These are phyloP conservation scores for Microbotryum scabiosae DNA, from an alignment of 1,284 basidiomycete species.

Conservation along the genomic window DNA sequence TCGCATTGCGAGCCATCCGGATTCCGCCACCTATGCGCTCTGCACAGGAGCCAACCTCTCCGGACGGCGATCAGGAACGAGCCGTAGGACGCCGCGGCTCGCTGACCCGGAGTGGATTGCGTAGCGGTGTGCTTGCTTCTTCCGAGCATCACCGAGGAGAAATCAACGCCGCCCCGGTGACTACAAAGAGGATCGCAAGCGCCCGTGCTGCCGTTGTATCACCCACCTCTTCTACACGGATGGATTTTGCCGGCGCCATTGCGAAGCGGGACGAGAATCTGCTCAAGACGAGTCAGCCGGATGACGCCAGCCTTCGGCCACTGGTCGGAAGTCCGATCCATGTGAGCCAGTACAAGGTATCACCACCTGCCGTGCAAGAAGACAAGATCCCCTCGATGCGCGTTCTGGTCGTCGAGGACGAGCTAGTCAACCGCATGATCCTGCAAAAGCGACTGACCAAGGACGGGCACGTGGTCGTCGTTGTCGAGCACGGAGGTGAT, in stretches of 20 bases:
- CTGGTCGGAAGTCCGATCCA: slow-evolving; percentile 3
- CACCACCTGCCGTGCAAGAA: background rate
- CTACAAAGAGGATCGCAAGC: no score
- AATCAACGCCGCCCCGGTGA: no score
- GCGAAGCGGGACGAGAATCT: background rate
- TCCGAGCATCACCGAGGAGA: no score
- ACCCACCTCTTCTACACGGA: no score
- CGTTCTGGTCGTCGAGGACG: slow-evolving; percentile 63
- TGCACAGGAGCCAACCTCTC: no score
- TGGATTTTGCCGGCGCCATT: background rate
- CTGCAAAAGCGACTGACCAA: slow-evolving; percentile 34
- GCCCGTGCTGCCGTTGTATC: no score
- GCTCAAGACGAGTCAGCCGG: background rate
- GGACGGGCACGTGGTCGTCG: slow-evolving; percentile 34
- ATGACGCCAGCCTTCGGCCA: background rate
- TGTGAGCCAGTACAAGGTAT: slow-evolving; percentile 19
- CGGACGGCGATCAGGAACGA: no score
- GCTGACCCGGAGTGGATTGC: no score
- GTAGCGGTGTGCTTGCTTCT: no score
- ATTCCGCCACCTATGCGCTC: background rate
- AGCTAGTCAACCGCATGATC: slow-evolving; percentile 34
- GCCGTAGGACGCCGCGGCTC: no score
- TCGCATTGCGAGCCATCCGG: background rate
- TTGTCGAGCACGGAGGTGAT: slow-evolving; percentile 34
- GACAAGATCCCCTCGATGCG: slow-evolving; percentile 41